Base-by-base conservation (phyloP, 345 rosid genomes). In the Populus tremula region DNA sequence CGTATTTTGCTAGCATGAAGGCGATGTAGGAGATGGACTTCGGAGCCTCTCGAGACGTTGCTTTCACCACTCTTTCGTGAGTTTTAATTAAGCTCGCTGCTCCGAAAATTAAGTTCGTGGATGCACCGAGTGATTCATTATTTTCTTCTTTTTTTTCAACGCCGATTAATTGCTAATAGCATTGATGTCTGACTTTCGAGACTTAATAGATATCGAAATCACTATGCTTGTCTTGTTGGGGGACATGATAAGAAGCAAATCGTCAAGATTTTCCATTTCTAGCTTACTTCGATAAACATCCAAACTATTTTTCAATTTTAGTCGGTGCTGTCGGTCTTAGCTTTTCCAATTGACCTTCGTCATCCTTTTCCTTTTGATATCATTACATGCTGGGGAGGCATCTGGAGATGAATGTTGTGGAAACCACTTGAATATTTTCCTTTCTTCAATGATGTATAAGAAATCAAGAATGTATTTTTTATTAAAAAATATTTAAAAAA, bases 301-400 rank as follows among this genome's bases (percentile, higher is more conserved):
- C 5, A 33, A 65, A 16, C 41, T 17, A 17, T 65, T 33, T 29
- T 65, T 65, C 69, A 17, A 31, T 29, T 18, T 65, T 16, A 7
- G 69, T 65, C 85, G 88, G 87, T 73, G 78, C 69, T 18, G 67
- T 84, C 80, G 78, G 80, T 27, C 18, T 36, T 8, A 4, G n/a
- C 68, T 49, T 75, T 77, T 77, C 71, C 72, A 20, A 49, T 77
- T 59, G 74, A 61, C 76, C 70, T 80, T 72, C 47, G 25, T 11
- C 45, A 1, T 76, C 4, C 16, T 47, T n/a, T 33, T 65, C 2
- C 47, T 25, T 41, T 69, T 72, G n/a, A n/a, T n/a, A 18, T 78
- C 73, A 39, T 77, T 35, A 27, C 38, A 65, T 65, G 69, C 23
- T 31, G 31, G 9, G 64, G 65, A 63, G 77, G 83, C 80, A 83